Evolutionary conservation across 78 protist species (phyloP).

Genomic region (Monocercomonoides exilis): DNA sequence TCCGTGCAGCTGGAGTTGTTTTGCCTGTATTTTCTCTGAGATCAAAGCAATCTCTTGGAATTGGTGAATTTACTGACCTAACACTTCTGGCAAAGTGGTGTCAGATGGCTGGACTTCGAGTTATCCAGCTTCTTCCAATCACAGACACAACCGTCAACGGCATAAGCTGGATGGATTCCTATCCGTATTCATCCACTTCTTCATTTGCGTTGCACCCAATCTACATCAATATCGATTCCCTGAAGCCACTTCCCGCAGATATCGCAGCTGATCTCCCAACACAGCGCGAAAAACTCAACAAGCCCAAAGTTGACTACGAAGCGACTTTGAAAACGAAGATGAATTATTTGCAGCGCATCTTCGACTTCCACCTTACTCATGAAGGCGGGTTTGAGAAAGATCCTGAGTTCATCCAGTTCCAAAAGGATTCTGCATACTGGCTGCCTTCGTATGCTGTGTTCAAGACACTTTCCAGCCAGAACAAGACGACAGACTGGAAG

Average conservation of each 20-base stretch:
- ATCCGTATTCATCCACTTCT: slow-evolving; percentile 25
- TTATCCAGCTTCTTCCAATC: slow-evolving; percentile 34
- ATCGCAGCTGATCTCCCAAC: background rate
- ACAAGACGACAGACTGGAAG: slow-evolving; percentile 38
- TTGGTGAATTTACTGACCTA: slow-evolving; percentile 39
- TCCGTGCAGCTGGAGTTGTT: slow-evolving; percentile 18
- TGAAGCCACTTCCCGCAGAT: background rate
- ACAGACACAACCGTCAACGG: slow-evolving; percentile 29
- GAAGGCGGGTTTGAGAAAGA: background rate
- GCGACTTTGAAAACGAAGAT: slow-evolving; percentile 14
- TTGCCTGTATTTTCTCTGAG: slow-evolving; percentile 42
- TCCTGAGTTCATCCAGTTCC: slow-evolving; percentile 24
- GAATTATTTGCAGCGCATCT: slow-evolving; percentile 4
- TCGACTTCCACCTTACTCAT: background rate
- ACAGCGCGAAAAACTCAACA: slow-evolving; percentile 33
- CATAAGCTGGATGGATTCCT: slow-evolving; percentile 7
- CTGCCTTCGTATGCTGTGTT: slow-evolving; percentile 56
- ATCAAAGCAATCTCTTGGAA: slow-evolving; percentile 4
- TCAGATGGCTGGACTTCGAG: background rate
- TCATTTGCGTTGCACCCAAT: slow-evolving; percentile 40
- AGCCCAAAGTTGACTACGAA: slow-evolving; percentile 45
- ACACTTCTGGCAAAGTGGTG: slow-evolving; percentile 1
- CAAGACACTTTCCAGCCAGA: slow-evolving; percentile 37
- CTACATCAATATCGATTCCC: background rate
- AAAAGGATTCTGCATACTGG: slow-evolving; percentile 48